Evolutionary conservation across 108 stramenopile species (phyloP), one percentile per base, ranked within the genome.

Genomic region (Pseudonitzschia multiseries): DNA sequence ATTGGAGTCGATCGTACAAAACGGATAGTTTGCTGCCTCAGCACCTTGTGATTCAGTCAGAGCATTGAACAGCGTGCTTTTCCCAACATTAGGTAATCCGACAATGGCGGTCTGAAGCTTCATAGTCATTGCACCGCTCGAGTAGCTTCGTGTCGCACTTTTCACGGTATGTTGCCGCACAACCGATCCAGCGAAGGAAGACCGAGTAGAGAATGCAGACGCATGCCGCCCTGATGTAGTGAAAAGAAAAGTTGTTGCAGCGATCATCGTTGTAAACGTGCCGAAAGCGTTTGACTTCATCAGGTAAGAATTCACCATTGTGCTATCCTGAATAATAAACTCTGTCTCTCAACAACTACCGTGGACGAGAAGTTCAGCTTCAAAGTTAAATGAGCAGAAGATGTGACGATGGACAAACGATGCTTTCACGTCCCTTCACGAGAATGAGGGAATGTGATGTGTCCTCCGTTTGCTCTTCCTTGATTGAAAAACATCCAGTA

Each of bases 1-100:
- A 71, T 99, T 98, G 32, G 96, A 94, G 65, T 99, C 98, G 65
- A 99, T 83, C 36, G 82, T 83, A 57, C 83, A 84, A 40, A 84
- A 84, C 5, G 83, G 83, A 75, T 82, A 87, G 46, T 87, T 87
- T 29, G 75, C 83, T 22, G 77, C 77, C 73, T 92, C 92, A 22
- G 97, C 97, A n/a, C 86, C 91, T 70, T 97, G 92, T 46, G 87
- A 93, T 68, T 91, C 93, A 24, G 99, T 97, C 21, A 99, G 74
- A 0, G 98, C 98, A 85, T 99, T 99, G 89, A 98, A 99, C 1
- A 99, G 82, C 28, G 98, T 98, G 13, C 90, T 92, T 56, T 84
- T 78, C 29, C 98, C 99, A 5, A 99, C 98, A 81, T 99, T 99
- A 5, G 99, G 99, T 12, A 99, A 68, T 5, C 99, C 97, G 8